Percentiles rank a stretch among this genome's conserved stretches.
Conservation (phyloP, 768 basidiomycete genomes). For the Russula earlei region DNA sequence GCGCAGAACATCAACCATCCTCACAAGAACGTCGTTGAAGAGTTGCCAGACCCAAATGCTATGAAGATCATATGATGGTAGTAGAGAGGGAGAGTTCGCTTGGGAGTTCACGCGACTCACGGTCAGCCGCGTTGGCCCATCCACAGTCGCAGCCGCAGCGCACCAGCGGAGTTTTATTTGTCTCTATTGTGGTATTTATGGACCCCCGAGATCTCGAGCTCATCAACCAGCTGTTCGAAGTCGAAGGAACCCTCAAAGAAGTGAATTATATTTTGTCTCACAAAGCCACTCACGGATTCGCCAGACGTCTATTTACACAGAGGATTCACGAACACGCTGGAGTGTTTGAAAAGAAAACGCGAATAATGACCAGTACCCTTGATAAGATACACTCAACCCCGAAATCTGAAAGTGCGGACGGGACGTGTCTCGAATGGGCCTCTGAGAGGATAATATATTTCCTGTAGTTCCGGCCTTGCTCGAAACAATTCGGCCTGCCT, state of each 20-base stretch:
- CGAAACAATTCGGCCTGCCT: constrained; percentile 43
- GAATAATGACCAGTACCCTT: constrained; percentile 62
- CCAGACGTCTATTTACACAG: constrained; percentile 29
- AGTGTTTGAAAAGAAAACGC: constrained; percentile 65
- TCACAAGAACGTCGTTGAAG: constrained; percentile 54
- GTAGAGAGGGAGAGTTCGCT: no score
- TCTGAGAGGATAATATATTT: neutral
- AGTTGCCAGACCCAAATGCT: constrained; percentile 43
- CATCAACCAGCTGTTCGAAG: constrained; percentile 16
- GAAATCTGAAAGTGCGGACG: constrained; percentile 41
- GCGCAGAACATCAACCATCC: constrained; percentile 62
- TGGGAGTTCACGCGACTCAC: no score
- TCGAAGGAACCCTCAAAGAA: constrained; percentile 16
- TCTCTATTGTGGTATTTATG: no score
- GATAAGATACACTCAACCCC: constrained; percentile 77
- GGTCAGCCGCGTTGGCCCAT: no score
- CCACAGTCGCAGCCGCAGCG: no score
- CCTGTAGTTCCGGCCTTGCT: constrained; percentile 50
- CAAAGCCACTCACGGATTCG: neutral
- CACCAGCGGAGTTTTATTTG: no score
- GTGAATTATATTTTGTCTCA: neutral
- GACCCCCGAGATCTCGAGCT: constrained; percentile 17
- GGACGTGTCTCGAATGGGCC: neutral
- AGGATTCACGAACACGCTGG: constrained; percentile 73
- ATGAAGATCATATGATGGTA: constrained; percentile 56